These are phyloP conservation scores for Tulasnella sp. DNA, from an alignment of 768 basidiomycete species.

Conservation along the genomic window DNA sequence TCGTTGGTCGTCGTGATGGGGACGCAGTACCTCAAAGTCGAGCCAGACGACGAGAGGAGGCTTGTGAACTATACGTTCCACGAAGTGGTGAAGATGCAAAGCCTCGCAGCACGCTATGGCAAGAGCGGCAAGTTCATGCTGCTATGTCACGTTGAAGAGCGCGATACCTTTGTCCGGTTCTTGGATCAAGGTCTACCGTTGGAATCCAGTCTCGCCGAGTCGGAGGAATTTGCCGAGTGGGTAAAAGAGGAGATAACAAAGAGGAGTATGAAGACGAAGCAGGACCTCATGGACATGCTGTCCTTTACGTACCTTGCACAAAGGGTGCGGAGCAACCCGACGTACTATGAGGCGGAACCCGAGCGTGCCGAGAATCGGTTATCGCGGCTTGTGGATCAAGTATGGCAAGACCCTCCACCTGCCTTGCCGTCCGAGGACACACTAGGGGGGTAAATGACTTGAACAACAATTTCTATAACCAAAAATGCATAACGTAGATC, in stretches of 20 bases:
- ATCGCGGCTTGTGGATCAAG: conserved; percentile 55
- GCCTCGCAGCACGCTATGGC: conserved; percentile 57
- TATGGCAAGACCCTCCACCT: conserved; percentile 20
- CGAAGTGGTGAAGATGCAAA: conserved; percentile 87
- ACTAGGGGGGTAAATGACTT: background rate
- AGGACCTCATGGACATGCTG: conserved; percentile 62
- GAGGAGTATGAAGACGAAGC: conserved; percentile 37
- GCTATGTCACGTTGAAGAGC: conserved; percentile 80
- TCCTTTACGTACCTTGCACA: conserved; percentile 71
- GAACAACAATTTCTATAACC: background rate
- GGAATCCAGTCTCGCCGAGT: conserved; percentile 62
- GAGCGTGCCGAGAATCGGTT: conserved; percentile 41
- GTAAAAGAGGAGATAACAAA: conserved; percentile 21
- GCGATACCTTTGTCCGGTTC: conserved; percentile 70
- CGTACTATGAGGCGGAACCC: conserved; percentile 57
- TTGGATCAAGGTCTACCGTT: conserved; percentile 79
- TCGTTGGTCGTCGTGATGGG: conserved; percentile 80
- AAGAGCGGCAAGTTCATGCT: conserved; percentile 51
- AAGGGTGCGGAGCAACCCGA: conserved; percentile 64
- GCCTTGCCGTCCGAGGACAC: background rate
- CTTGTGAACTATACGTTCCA: conserved; percentile 66
- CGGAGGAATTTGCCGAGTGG: conserved; percentile 18
- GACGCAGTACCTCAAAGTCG: conserved; percentile 51
- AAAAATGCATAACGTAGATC: background rate
- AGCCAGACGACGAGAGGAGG: conserved; percentile 39